Percentiles rank a stretch among this genome's conserved stretches.
Conservation (phyloP, 305 asterid genomes). For the Rubia peregrina region DNA sequence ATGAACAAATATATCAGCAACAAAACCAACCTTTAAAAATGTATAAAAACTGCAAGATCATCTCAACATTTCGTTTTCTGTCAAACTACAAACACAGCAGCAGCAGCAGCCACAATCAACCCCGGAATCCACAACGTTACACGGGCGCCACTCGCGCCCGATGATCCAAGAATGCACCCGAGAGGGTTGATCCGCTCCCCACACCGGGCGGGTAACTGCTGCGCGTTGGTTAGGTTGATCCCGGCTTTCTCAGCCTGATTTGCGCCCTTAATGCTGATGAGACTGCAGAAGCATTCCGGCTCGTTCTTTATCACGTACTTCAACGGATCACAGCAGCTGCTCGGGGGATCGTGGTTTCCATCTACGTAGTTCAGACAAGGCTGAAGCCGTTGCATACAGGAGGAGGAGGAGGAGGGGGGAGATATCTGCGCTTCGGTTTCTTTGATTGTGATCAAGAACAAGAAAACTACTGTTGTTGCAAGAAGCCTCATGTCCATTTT, state of each 20-base stretch:
- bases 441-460: constrained; percentile 4
- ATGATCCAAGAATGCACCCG: constrained; percentile 59
- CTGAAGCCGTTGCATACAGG: constrained; percentile 40
- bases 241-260: constrained; percentile 49
- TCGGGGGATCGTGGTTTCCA: constrained; percentile 31
- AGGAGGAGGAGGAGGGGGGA: not conserved
- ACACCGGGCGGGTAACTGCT: constrained; percentile 51
- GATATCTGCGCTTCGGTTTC: constrained; percentile 16
- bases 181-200: constrained; percentile 56
- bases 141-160: constrained; percentile 28
- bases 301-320: constrained; percentile 33
- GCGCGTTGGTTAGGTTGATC: constrained; percentile 44
- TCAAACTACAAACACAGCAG: constrained; percentile 18
- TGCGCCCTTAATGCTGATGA: constrained; percentile 49
- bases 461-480: not conserved
- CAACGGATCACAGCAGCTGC: constrained; percentile 49
- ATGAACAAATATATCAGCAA: not conserved
- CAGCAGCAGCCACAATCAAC: constrained; percentile 10
- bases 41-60: not conserved
- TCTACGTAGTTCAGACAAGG: constrained; percentile 50
- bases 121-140: constrained; percentile 12
- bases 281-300: constrained; percentile 57
- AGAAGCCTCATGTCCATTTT: constrained; percentile 4
- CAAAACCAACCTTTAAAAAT: not conserved
- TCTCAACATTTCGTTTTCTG: not conserved